phyloP scores from a whole-genome alignment of 257 asterid species.

The Ligustrum vulgare region DNA sequence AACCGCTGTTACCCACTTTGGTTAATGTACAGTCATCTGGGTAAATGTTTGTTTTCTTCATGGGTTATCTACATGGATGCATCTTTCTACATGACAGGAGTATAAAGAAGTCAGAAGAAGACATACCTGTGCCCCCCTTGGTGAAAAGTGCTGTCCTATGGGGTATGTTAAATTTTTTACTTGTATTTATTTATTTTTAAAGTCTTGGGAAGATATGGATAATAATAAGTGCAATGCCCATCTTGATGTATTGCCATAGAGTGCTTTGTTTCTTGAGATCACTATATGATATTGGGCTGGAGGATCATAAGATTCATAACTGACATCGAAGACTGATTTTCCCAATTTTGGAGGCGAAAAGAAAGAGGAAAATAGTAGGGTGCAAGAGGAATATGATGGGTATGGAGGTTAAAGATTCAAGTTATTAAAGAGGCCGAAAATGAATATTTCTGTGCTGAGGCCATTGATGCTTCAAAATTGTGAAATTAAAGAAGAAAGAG shows the following conservation, averaged over 20 bases:
- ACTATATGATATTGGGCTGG: background rate
- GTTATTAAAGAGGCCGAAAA: background rate
- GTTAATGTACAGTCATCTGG: conserved; percentile 7
- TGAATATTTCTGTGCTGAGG: background rate
- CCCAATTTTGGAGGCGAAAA: background rate
- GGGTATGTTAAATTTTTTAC: conserved; percentile 55
- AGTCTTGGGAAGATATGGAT: background rate
- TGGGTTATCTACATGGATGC: conserved; percentile 1
- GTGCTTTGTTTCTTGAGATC: background rate
- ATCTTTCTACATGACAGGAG: conserved; percentile 50
- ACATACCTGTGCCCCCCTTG: conserved; percentile 87
- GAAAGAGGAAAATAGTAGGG: background rate
- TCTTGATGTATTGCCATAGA: background rate
- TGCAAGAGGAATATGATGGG: background rate
- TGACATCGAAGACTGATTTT: background rate
- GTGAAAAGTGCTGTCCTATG: conserved; percentile 85
- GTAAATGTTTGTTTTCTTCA: background rate
- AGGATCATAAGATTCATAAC: too few species aligned
- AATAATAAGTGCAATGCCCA: background rate
- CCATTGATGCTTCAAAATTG: background rate
- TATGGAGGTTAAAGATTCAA: background rate
- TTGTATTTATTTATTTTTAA: background rate
- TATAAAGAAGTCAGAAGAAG: conserved; percentile 81
- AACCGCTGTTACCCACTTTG: background rate
- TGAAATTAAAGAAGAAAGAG: background rate